Percentiles rank a stretch among this genome's conserved stretches.
Evolutionary conservation across 441 rosid genomes (phyloP).

Genomic region (Euphorbia celastroides): DNA sequence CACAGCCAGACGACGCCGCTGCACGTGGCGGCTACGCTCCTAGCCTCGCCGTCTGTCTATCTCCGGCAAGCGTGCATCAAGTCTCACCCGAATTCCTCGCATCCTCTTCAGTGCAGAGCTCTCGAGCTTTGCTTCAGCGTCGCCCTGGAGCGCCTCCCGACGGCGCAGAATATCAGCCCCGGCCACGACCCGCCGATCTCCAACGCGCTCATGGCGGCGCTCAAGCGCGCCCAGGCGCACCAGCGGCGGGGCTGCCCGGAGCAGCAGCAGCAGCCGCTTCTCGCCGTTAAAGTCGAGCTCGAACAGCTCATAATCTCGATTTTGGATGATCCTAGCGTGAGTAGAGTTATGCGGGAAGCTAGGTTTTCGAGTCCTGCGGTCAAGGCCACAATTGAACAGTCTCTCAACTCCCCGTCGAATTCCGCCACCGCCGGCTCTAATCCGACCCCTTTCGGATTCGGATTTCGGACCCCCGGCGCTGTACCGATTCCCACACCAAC

Average conservation of each 20-base stretch:
- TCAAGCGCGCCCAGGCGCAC: constrained; percentile 95
- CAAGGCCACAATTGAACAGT: constrained; percentile 84
- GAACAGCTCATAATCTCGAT: constrained; percentile 93
- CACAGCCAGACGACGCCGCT: constrained; percentile 94
- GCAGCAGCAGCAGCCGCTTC: constrained; percentile 91
- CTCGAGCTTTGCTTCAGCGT: constrained; percentile 97
- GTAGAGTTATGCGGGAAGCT: constrained; percentile 95
- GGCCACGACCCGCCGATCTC: constrained; percentile 79
- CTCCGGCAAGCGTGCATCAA: constrained; percentile 93
- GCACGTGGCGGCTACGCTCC: constrained; percentile 83
- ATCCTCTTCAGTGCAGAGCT: constrained; percentile 95
- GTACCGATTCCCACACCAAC: constrained; percentile 18
- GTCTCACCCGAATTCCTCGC: constrained; percentile 93
- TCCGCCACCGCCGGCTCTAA: constrained; percentile 20
- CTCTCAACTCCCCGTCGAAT: constrained; percentile 33
- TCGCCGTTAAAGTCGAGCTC: constrained; percentile 92
- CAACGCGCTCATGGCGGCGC: constrained; percentile 91
- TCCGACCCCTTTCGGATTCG: constrained; percentile 43
- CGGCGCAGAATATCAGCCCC: constrained; percentile 40
- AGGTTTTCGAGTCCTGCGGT: constrained; percentile 95
- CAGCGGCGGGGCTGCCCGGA: constrained; percentile 97
- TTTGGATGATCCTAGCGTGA: constrained; percentile 95
- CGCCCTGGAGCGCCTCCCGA: constrained; percentile 88
- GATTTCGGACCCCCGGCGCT: constrained; percentile 42
- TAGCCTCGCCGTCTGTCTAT: constrained; percentile 72